These are phyloP conservation scores for Populus davidiana DNA, from an alignment of 345 rosid genomes.

Conservation along the genomic window DNA sequence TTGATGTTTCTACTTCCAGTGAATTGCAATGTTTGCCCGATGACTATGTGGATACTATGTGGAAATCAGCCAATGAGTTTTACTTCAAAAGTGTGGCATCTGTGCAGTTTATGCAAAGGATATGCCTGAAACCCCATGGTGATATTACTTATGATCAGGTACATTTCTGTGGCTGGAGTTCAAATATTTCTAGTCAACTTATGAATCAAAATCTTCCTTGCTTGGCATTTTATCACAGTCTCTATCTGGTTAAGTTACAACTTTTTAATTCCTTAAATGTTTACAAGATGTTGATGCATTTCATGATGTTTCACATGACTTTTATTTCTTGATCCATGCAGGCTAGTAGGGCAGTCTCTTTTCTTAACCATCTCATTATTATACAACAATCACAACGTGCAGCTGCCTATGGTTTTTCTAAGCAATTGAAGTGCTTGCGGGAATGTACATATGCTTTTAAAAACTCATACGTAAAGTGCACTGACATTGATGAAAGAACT, in stretches of 20 bases:
- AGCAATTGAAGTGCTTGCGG: constrained; percentile 44
- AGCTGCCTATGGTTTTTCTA: constrained; percentile 55
- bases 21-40: constrained; percentile 25
- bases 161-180: constrained; percentile 3
- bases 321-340: constrained; percentile 30
- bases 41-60: constrained; percentile 39
- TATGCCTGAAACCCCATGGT: constrained; percentile 57
- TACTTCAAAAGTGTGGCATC: constrained; percentile 84
- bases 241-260: no score
- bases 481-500: constrained; percentile 19
- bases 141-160: constrained; percentile 87
- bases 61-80: constrained; percentile 64
- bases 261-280: no score
- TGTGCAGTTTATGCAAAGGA: constrained; percentile 57
- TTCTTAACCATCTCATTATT: constrained; percentile 71
- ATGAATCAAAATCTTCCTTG: neutral
- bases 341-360: constrained; percentile 66
- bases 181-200: neutral
- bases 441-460: constrained; percentile 40
- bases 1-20: constrained; percentile 24
- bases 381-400: constrained; percentile 73
- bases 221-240: no score
- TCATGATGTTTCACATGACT: neutral
- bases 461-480: constrained; percentile 36
- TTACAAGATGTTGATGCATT: neutral